These are phyloP conservation scores for Anaeromyces robustus DNA, from an alignment of 192 early-diverging fungal species.

Conservation along the genomic window DNA sequence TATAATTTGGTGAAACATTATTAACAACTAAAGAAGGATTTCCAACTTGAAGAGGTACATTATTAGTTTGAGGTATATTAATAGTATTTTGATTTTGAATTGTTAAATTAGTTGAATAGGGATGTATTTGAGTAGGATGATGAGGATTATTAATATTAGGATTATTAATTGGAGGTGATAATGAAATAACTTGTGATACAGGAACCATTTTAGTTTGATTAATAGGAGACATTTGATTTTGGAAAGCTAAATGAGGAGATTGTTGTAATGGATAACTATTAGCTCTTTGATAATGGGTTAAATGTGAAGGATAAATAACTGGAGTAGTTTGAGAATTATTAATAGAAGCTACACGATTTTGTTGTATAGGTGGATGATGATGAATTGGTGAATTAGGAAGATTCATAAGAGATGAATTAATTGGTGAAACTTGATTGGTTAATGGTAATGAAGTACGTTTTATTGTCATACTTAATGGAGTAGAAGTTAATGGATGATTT, in stretches of 20 bases:
- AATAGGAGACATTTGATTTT: background rate
- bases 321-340: background rate
- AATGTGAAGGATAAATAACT: background rate
- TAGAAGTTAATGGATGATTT: background rate
- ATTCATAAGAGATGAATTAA: background rate
- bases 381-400: background rate
- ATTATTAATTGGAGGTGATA: background rate
- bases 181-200: too few relatives aligned
- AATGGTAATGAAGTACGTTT: background rate
- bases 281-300: background rate
- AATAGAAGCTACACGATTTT: too few relatives aligned
- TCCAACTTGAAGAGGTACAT: background rate
- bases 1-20: background rate
- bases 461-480: background rate
- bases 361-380: background rate
- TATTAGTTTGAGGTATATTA: background rate
- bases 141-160: background rate
- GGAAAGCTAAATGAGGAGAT: background rate
- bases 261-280: background rate
- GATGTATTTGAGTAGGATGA: too few relatives aligned
- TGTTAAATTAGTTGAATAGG: too few relatives aligned
- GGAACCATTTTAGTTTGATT: too few relatives aligned
- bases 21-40: too few relatives aligned
- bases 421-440: background rate
- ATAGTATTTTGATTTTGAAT: background rate